Evolutionary conservation across 176 grass and related monocot genomes (phyloP).

Genomic region (Rhynchospora tenuis): DNA sequence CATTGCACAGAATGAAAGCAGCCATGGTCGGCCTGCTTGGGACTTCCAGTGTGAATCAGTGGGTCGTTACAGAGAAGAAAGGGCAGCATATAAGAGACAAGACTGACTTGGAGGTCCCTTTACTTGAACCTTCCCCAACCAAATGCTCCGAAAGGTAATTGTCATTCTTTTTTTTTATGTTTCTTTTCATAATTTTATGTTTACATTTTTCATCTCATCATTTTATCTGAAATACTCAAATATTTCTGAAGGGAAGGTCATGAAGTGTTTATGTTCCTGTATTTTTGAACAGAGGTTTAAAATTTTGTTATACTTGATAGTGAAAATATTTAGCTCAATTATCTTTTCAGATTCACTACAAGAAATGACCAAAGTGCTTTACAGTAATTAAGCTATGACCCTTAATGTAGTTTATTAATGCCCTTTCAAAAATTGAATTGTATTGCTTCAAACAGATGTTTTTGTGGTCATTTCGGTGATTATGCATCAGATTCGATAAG

Average conservation of each 20-base stretch:
- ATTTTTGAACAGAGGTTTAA: not conserved
- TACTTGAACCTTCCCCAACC: constrained; percentile 33
- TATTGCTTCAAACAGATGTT: not conserved
- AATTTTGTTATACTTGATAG: not conserved
- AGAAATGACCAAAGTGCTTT: constrained; percentile 9
- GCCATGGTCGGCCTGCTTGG: constrained; percentile 41
- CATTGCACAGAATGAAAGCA: constrained; percentile 57
- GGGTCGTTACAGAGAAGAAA: constrained; percentile 70
- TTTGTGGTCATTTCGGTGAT: not conserved
- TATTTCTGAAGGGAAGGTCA: not conserved
- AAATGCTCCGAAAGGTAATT: constrained; percentile 58
- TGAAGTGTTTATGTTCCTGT: not conserved
- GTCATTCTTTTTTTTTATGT: not conserved
- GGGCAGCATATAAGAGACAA: constrained; percentile 33
- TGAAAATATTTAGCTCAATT: not conserved
- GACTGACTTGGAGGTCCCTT: constrained; percentile 21
- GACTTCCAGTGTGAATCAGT: constrained; percentile 46
- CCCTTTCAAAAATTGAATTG: not conserved
- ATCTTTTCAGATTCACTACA: not conserved
- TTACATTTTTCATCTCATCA: not conserved
- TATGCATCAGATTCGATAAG: not conserved
- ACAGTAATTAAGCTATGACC: not conserved
- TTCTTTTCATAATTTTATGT: not conserved
- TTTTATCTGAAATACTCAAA: not conserved
- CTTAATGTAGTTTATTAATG: not conserved